Evolutionary conservation across 768 basidiomycete genomes (phyloP).

Genomic region (Tylopilus subfusipes): DNA sequence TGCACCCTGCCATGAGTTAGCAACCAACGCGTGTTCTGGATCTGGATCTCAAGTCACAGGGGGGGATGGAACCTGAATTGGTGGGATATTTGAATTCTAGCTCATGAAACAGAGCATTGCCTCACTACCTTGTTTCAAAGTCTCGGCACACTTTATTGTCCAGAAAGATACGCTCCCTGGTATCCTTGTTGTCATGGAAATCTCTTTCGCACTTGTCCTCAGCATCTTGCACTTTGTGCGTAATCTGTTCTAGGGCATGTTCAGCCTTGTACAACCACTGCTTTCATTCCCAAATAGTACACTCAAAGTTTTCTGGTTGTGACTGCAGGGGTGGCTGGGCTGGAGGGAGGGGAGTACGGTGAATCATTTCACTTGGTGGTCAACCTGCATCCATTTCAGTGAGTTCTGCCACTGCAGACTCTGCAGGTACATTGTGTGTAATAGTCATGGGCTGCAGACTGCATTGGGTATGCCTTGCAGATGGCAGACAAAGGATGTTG

Average conservation of each 20-base stretch:
- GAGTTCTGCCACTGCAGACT: constrained; percentile 4
- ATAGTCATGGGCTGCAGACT: constrained; percentile 16
- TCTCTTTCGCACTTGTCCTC: constrained; percentile 63
- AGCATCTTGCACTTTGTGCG: constrained; percentile 49
- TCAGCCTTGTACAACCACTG: constrained; percentile 60
- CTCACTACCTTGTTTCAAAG: constrained; percentile 46
- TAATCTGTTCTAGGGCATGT: constrained; percentile 44
- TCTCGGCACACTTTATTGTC: constrained; percentile 58
- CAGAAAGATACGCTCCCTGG: constrained; percentile 56
- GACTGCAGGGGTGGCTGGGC: constrained; percentile 9
- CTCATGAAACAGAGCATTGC: constrained; percentile 23
- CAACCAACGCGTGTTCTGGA: constrained; percentile 19
- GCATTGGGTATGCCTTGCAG: neutral
- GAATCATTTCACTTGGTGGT: constrained; percentile 27
- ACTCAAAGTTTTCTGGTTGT: constrained; percentile 37
- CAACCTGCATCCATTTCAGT: constrained; percentile 20
- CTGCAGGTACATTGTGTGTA: too few species aligned
- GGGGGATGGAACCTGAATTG: constrained; percentile 19
- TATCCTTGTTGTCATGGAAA: constrained; percentile 64
- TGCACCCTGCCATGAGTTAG: constrained; percentile 45
- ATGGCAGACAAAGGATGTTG: constrained; percentile 16
- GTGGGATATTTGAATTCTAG: constrained; percentile 25
- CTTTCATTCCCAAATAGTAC: constrained; percentile 44
- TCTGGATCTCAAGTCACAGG: too few species aligned
- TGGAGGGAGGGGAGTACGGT: constrained; percentile 24